phyloP scores from a whole-genome alignment of 306 rosid genomes.

The Phaseolus lunatus region DNA sequence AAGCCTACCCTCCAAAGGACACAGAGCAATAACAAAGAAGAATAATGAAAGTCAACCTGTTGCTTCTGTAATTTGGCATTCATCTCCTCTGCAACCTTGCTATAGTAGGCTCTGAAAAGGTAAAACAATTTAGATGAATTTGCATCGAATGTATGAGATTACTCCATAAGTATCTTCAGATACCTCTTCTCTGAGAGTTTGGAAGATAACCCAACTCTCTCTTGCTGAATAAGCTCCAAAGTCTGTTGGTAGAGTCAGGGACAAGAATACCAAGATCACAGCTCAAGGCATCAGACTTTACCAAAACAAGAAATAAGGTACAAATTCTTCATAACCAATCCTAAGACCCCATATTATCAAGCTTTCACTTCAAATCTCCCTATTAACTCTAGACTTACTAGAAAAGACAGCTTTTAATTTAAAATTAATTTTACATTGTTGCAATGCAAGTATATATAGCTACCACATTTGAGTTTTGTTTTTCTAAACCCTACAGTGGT shows the following conservation, averaged over 20 bases:
- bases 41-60: slow-evolving; percentile 59
- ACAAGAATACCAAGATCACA: slow-evolving; percentile 38
- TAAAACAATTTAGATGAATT: slow-evolving; percentile 42
- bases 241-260: slow-evolving; percentile 57
- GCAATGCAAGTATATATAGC: background rate
- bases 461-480: background rate
- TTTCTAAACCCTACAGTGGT: no score
- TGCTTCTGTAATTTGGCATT: slow-evolving; percentile 63
- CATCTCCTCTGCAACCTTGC: slow-evolving; percentile 60
- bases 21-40: slow-evolving; percentile 20
- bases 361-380: slow-evolving; percentile 23
- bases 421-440: background rate
- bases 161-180: slow-evolving; percentile 40
- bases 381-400: background rate
- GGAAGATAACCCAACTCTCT: slow-evolving; percentile 63
- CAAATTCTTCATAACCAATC: slow-evolving; percentile 26
- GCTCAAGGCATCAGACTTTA: slow-evolving; percentile 38
- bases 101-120: slow-evolving; percentile 65
- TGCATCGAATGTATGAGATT: slow-evolving; percentile 8
- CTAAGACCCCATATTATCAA: slow-evolving; percentile 19
- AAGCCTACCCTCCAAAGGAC: slow-evolving; percentile 35
- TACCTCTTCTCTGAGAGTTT: slow-evolving; percentile 78
- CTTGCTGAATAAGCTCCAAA: slow-evolving; percentile 79
- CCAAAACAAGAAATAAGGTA: slow-evolving; percentile 17
- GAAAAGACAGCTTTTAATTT: background rate